phyloP scores from a whole-genome alignment of 768 basidiomycete genomes.

The Mycena maculata region DNA sequence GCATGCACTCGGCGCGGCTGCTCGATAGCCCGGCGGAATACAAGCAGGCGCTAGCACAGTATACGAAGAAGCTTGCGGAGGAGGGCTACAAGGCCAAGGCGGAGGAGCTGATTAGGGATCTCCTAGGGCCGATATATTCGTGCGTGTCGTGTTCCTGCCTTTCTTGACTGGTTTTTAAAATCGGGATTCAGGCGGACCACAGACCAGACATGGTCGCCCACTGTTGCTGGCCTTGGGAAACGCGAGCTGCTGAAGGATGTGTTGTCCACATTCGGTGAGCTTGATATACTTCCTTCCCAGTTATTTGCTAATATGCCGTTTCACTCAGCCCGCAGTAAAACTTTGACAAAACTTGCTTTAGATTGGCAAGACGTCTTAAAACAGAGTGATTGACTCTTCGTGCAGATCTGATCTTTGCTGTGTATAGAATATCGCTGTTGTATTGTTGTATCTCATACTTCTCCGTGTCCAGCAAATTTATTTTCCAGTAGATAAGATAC shows the following conservation, averaged over 20 bases:
- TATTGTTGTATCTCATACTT: not conserved
- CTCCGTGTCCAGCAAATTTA: not conserved
- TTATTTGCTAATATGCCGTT: slow-evolving; percentile 14
- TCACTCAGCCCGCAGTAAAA: slow-evolving; percentile 74
- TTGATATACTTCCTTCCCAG: not conserved
- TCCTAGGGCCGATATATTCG: slow-evolving; percentile 93
- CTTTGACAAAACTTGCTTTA: slow-evolving; percentile 75
- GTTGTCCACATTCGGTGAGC: slow-evolving; percentile 79
- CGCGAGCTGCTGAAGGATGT: slow-evolving; percentile 89
- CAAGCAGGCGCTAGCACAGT: slow-evolving; percentile 76
- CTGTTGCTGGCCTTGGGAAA: slow-evolving; percentile 77
- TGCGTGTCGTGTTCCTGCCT: slow-evolving; percentile 60
- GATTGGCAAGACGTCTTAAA: slow-evolving; percentile 88
- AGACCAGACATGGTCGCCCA: slow-evolving; percentile 75
- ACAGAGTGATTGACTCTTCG: slow-evolving; percentile 64
- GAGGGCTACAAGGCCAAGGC: slow-evolving; percentile 90
- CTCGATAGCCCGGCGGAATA: slow-evolving; percentile 91
- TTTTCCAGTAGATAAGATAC: slow-evolving; percentile 22
- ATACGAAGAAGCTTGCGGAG: slow-evolving; percentile 88
- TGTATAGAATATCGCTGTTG: slow-evolving; percentile 2
- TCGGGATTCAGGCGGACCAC: slow-evolving; percentile 67
- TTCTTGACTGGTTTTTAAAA: slow-evolving; percentile 17
- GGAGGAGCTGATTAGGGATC: slow-evolving; percentile 91
- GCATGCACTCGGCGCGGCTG: slow-evolving; percentile 75
- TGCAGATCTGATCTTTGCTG: no score